Evolutionary conservation across 768 basidiomycete genomes (phyloP).

Genomic region (Rhizopogon salebrosus): DNA sequence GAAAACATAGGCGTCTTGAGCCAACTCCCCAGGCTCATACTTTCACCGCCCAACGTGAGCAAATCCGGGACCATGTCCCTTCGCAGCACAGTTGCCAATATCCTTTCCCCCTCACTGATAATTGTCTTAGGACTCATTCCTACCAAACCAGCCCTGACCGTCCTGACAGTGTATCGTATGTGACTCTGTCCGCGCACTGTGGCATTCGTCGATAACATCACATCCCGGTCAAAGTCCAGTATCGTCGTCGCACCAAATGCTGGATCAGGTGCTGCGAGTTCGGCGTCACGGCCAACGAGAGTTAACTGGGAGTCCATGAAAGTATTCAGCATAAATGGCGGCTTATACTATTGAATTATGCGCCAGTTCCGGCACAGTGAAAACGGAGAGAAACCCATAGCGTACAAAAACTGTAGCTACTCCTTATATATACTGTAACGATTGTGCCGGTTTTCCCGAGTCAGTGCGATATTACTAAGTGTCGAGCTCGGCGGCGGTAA

Average conservation of each 20-base stretch:
- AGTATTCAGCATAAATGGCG: not conserved
- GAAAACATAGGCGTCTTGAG: not conserved
- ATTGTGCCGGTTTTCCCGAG: too few relatives aligned
- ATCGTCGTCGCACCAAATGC: not conserved
- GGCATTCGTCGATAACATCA: not conserved
- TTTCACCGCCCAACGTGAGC: not conserved
- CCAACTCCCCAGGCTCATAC: not conserved
- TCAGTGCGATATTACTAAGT: too few relatives aligned
- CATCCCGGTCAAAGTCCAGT: slow-evolving; percentile 2
- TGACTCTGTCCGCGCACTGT: not conserved
- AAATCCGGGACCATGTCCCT: not conserved
- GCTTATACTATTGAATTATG: too few relatives aligned
- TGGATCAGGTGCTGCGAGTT: not conserved
- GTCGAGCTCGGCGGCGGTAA: too few relatives aligned
- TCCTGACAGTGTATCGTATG: not conserved
- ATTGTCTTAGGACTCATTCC: not conserved
- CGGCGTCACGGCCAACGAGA: not conserved
- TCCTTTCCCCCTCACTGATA: not conserved
- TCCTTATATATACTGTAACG: too few relatives aligned
- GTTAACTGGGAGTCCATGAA: not conserved
- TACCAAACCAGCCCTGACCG: not conserved
- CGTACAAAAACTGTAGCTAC: too few relatives aligned
- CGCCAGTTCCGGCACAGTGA: too few relatives aligned
- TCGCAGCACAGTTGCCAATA: not conserved
- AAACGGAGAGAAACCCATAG: too few relatives aligned